Conservation (phyloP, 345 rosid species). For the Citrus cavaleriei region DNA sequence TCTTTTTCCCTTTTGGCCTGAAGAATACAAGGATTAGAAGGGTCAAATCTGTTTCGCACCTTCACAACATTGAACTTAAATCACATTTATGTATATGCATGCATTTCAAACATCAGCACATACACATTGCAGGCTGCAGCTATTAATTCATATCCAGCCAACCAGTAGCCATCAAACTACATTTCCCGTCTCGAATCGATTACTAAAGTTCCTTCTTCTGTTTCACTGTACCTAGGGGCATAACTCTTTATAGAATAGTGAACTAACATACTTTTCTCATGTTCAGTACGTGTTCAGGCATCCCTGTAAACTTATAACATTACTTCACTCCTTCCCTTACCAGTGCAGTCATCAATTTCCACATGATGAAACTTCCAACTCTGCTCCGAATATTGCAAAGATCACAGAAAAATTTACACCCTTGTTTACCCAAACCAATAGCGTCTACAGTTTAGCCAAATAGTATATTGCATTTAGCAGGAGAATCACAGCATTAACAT, state of each 20-base stretch:
- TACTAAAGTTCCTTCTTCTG: neutral
- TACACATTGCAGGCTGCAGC: neutral
- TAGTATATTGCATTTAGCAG: neutral
- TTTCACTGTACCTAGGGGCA: neutral
- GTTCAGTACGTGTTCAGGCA: neutral
- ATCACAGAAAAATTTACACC: neutral
- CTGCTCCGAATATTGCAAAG: neutral
- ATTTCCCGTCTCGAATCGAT: neutral
- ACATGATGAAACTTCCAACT: neutral
- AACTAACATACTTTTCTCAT: neutral
- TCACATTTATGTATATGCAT: neutral
- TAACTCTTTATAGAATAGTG: neutral
- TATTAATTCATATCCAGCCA: neutral
- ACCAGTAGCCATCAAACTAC: neutral
- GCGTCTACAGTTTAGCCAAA: neutral
- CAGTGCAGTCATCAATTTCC: neutral
- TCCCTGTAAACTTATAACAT: neutral
- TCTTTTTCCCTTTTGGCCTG: conserved; percentile 70
- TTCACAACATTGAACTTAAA: neutral
- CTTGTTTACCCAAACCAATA: neutral
- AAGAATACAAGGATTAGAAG: conserved; percentile 15
- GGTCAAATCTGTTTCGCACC: neutral
- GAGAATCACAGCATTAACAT: neutral
- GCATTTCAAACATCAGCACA: neutral
- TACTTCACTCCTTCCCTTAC: neutral